These are phyloP conservation scores for Hyaloraphidium curvatum DNA, from an alignment of 192 early-diverging fungal genomes.

Conservation along the genomic window DNA sequence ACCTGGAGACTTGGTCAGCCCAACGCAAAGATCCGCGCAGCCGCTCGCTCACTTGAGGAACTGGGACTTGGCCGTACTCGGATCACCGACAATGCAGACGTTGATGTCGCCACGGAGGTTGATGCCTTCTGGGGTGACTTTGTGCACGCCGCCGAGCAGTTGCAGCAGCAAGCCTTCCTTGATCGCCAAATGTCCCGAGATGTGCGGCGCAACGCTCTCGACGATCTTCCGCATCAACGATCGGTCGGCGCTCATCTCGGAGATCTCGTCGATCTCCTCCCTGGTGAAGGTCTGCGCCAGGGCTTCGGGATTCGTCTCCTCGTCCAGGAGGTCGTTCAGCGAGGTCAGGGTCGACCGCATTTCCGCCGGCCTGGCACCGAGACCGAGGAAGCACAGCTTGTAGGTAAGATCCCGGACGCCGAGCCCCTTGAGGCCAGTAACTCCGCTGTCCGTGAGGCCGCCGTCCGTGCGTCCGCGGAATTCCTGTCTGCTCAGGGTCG, in stretches of 20 bases:
- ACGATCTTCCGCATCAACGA: slow-evolving; percentile 60
- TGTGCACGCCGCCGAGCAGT: slow-evolving; percentile 89
- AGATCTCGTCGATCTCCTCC: slow-evolving; percentile 57
- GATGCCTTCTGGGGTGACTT: slow-evolving; percentile 78
- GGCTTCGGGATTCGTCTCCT: slow-evolving; percentile 2
- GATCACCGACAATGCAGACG: slow-evolving; percentile 92
- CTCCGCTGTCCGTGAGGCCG: too few species aligned
- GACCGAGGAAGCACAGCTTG: slow-evolving; percentile 72
- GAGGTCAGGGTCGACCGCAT: slow-evolving; percentile 13
- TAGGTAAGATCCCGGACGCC: slow-evolving; percentile 89
- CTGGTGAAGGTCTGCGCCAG: slow-evolving; percentile 14
- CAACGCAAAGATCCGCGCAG: not conserved
- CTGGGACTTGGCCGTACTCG: slow-evolving; percentile 85
- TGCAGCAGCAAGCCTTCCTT: slow-evolving; percentile 92
- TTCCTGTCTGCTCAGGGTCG: slow-evolving; percentile 16
- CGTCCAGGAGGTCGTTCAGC: slow-evolving; percentile 16
- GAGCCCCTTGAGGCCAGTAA: slow-evolving; percentile 66
- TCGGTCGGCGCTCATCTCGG: slow-evolving; percentile 32
- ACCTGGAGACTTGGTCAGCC: slow-evolving; percentile 29
- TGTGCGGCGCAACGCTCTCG: slow-evolving; percentile 66
- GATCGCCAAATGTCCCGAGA: slow-evolving; percentile 78
- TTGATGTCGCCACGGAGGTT: slow-evolving; percentile 93
- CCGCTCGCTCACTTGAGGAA: slow-evolving; percentile 52
- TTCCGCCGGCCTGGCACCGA: slow-evolving; percentile 47
- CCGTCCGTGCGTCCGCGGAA: too few species aligned